Evolutionary conservation across 176 grass and related monocot species (phyloP).

Genomic region (Hyparrhenia diplandra): DNA sequence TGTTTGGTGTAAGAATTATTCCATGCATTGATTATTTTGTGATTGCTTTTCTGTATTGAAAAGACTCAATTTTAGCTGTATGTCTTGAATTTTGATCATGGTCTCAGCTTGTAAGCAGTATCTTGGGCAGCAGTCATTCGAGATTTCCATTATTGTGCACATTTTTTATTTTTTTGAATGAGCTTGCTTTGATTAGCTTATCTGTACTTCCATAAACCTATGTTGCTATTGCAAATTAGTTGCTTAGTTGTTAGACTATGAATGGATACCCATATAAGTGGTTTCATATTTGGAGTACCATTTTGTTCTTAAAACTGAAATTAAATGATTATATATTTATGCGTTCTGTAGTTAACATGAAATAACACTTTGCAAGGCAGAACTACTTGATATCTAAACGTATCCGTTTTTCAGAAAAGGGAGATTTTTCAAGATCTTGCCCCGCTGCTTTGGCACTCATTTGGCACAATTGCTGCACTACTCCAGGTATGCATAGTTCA

Average conservation of each 20-base stretch:
- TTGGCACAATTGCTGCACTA: slow-evolving; percentile 85
- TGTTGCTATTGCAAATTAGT: background rate
- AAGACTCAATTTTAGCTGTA: background rate
- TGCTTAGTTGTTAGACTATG: background rate
- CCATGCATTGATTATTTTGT: background rate
- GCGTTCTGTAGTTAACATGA: background rate
- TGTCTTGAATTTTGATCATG: background rate
- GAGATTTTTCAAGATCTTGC: slow-evolving; percentile 99
- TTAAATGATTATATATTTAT: background rate
- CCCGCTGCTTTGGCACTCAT: slow-evolving; percentile 82
- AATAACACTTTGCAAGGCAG: background rate
- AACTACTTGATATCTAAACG: background rate
- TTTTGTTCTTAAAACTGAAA: background rate
- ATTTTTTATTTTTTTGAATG: background rate
- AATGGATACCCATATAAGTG: background rate
- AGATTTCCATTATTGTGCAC: background rate
- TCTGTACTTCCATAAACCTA: background rate
- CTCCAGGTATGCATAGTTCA: slow-evolving; percentile 61
- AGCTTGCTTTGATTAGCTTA: background rate
- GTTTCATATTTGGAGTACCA: background rate
- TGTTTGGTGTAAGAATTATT: slow-evolving; percentile 8
- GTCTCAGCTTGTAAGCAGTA: background rate
- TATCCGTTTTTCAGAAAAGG: slow-evolving; percentile 39
- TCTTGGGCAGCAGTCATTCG: background rate
- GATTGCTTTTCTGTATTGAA: background rate